phyloP scores from a whole-genome alignment of 345 rosid genomes.

The Brassica rapa region DNA sequence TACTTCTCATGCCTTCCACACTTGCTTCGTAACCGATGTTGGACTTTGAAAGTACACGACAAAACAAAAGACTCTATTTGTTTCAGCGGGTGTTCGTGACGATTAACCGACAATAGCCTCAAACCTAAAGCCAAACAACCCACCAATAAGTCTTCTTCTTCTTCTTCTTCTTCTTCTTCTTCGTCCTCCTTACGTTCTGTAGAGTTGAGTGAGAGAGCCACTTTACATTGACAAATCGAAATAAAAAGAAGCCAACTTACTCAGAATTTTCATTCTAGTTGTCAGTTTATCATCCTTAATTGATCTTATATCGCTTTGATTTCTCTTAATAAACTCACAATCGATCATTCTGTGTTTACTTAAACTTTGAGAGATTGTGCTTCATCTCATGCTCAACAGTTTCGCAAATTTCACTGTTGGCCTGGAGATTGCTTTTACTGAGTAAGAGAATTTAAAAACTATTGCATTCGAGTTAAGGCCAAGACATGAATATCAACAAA shows the following conservation, averaged over 20 bases:
- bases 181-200: not conserved
- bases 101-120: not conserved
- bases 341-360: too few relatives aligned
- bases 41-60: not conserved
- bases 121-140: conserved; percentile 6
- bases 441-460: not conserved
- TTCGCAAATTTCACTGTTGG: too few relatives aligned
- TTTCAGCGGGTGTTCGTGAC: not conserved
- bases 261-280: not conserved
- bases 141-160: not conserved
- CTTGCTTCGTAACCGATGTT: conserved; percentile 18
- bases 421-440: too few relatives aligned
- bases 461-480: not conserved
- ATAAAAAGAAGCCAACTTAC: conserved; percentile 2
- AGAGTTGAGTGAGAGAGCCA: not conserved
- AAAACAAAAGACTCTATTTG: not conserved
- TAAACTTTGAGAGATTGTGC: too few relatives aligned
- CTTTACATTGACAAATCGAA: conserved; percentile 7
- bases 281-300: conserved; percentile 17
- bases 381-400: too few relatives aligned
- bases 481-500: conserved; percentile 8
- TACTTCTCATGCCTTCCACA: not conserved
- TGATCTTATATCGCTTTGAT: not conserved
- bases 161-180: not conserved
- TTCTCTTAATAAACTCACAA: not conserved